These are phyloP conservation scores for Trichoderma reesei DNA, from an alignment of 495 filamentous ascomycete genomes.

Conservation along the genomic window DNA sequence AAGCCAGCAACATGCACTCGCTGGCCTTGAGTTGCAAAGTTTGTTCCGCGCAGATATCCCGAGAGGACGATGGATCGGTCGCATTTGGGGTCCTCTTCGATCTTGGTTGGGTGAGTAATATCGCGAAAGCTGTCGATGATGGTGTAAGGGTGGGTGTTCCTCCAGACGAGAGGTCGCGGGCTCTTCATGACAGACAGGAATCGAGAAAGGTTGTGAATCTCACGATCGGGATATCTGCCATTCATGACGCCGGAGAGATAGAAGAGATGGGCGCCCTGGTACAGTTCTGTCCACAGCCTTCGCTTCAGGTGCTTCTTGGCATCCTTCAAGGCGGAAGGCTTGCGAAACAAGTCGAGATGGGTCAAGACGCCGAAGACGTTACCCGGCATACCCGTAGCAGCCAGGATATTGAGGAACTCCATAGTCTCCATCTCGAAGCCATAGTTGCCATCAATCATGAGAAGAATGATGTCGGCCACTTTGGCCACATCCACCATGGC, in stretches of 20 bases:
- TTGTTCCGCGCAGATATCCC: constrained; percentile 91
- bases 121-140: constrained; percentile 90
- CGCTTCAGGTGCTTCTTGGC: constrained; percentile 95
- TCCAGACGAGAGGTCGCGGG: constrained; percentile 89
- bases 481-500: constrained; percentile 94
- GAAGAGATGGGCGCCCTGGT: constrained; percentile 93
- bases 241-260: constrained; percentile 93
- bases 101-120: constrained; percentile 79
- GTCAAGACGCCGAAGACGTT: constrained; percentile 97
- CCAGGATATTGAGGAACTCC: constrained; percentile 91
- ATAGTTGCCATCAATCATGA: constrained; percentile 98
- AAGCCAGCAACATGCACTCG: constrained; percentile 88
- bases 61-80: constrained; percentile 87
- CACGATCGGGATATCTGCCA: constrained; percentile 90
- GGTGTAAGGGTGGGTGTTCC: constrained; percentile 89
- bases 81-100: constrained; percentile 79
- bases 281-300: constrained; percentile 91
- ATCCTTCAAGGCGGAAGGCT: constrained; percentile 75
- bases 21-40: constrained; percentile 79
- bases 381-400: constrained; percentile 88
- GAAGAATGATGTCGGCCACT: constrained; percentile 87
- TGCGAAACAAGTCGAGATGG: constrained; percentile 90
- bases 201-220: constrained; percentile 87
- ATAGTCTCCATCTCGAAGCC: constrained; percentile 99
- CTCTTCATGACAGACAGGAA: constrained; percentile 99